phyloP scores from a whole-genome alignment of 805 yeast genomes.

The Schizosaccharomyces osmophilus region DNA sequence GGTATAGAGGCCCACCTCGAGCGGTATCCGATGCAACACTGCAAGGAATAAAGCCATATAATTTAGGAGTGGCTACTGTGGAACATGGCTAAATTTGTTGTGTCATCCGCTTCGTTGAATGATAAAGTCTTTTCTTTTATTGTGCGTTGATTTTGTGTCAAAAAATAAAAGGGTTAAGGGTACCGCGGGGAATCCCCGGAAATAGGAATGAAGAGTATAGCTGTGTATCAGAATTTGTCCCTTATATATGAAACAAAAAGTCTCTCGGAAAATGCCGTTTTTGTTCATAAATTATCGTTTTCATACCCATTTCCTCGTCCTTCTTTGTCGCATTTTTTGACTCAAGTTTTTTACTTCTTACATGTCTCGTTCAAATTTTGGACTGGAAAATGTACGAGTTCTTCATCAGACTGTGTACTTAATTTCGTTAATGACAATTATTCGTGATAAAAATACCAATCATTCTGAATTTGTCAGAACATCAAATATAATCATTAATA shows the following conservation, averaged over 20 bases:
- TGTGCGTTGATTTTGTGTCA: no score
- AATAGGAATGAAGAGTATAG: no score
- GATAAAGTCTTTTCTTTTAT: no score
- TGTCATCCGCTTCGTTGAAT: no score
- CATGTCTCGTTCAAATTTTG: neutral
- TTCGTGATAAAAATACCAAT: constrained; percentile 54
- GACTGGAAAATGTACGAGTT: constrained; percentile 11
- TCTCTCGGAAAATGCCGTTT: neutral
- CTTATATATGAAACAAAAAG: neutral
- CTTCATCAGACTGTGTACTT: constrained; percentile 80
- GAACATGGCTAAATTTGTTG: neutral
- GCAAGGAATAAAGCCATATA: neutral
- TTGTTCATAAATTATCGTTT: neutral
- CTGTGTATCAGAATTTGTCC: no score
- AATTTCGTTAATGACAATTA: constrained; percentile 64
- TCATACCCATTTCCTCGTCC: neutral
- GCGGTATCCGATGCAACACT: neutral
- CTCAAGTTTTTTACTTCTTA: neutral
- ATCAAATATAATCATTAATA: neutral
- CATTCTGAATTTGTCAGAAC: constrained; percentile 16
- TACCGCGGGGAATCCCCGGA: no score
- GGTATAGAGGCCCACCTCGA: neutral
- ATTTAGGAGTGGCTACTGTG: constrained; percentile 2
- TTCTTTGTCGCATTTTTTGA: neutral
- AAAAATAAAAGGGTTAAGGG: no score